A percentile compares a stretch with the other conserved stretches of the same genome.
phyloP scores from a whole-genome alignment of 192 early-diverging fungal species.

The Backusella australiensis region DNA sequence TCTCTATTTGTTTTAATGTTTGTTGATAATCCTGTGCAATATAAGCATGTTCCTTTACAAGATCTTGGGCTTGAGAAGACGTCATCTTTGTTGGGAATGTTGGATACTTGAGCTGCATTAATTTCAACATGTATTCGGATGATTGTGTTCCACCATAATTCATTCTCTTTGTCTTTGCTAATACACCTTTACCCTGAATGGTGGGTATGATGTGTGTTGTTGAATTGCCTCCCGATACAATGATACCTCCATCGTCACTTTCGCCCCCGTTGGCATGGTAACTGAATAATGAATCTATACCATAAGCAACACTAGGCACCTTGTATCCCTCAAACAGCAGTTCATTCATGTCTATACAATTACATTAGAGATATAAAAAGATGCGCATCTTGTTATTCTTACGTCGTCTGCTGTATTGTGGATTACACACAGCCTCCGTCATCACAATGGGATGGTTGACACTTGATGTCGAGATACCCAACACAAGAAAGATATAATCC shows the following conservation, averaged over 20 bases:
- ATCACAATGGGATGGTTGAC: slow-evolving; percentile 82
- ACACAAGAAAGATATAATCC: slow-evolving; percentile 82
- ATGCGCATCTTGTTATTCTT: slow-evolving; percentile 11
- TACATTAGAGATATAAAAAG: background rate
- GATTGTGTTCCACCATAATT: slow-evolving; percentile 76
- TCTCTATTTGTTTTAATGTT: slow-evolving; percentile 62
- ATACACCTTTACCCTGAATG: slow-evolving; percentile 52
- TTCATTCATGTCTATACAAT: slow-evolving; percentile 72
- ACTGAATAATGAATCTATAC: slow-evolving; percentile 87
- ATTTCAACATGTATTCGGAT: slow-evolving; percentile 80
- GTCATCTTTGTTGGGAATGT: slow-evolving; percentile 85
- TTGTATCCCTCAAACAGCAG: slow-evolving; percentile 86
- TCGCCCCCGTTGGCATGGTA: slow-evolving; percentile 68
- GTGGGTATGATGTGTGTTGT: slow-evolving; percentile 79
- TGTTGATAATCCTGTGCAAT: slow-evolving; percentile 74
- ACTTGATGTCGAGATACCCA: slow-evolving; percentile 70
- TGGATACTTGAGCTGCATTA: slow-evolving; percentile 90
- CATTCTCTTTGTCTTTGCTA: slow-evolving; percentile 72
- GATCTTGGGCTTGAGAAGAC: slow-evolving; percentile 66
- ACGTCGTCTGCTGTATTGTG: slow-evolving; percentile 73
- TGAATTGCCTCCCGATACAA: slow-evolving; percentile 69
- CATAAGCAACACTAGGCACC: slow-evolving; percentile 75
- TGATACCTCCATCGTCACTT: slow-evolving; percentile 62
- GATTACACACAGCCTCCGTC: slow-evolving; percentile 83
- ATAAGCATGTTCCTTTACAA: slow-evolving; percentile 66